Evolutionary conservation across 2,329 filamentous ascomycete genomes (phyloP).

Genomic region (Domatiomyces globalis): DNA sequence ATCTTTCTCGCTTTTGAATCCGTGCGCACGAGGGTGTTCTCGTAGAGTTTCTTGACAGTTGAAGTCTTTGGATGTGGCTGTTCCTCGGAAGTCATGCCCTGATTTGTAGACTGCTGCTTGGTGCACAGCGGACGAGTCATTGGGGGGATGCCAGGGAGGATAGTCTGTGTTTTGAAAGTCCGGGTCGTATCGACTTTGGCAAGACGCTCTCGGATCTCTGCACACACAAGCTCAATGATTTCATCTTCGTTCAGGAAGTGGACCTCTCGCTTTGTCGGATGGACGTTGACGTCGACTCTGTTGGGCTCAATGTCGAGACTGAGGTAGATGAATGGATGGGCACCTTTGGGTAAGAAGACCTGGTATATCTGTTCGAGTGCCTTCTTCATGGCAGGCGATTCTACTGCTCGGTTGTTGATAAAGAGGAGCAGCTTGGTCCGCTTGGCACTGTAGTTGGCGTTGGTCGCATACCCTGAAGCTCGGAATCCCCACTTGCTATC

Average conservation of each 20-base stretch:
- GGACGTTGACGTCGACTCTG: slow-evolving; percentile 90
- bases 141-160: slow-evolving; percentile 52
- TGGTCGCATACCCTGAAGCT: slow-evolving; percentile 67
- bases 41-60: slow-evolving; percentile 47
- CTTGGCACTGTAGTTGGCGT: slow-evolving; percentile 89
- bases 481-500: slow-evolving; percentile 74
- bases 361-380: slow-evolving; percentile 82
- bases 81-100: background rate
- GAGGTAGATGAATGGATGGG: slow-evolving; percentile 86
- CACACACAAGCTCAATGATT: slow-evolving; percentile 74
- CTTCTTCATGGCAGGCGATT: slow-evolving; percentile 77
- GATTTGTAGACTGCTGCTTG: slow-evolving; percentile 1
- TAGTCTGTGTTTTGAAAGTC: slow-evolving; percentile 84
- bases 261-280: slow-evolving; percentile 92
- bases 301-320: slow-evolving; percentile 85
- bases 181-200: slow-evolving; percentile 84
- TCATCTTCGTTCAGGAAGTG: slow-evolving; percentile 97
- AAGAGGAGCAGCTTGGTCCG: slow-evolving; percentile 78
- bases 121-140: slow-evolving; percentile 28
- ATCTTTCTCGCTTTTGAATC: slow-evolving; percentile 86
- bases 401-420: slow-evolving; percentile 91
- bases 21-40: slow-evolving; percentile 81
- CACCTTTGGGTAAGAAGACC: slow-evolving; percentile 77
- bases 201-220: slow-evolving; percentile 61
- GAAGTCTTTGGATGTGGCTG: slow-evolving; percentile 23